Evolutionary conservation across 805 yeast species (phyloP), one percentile per base, ranked within the genome.

Genomic region (Lachancea meyersii): DNA sequence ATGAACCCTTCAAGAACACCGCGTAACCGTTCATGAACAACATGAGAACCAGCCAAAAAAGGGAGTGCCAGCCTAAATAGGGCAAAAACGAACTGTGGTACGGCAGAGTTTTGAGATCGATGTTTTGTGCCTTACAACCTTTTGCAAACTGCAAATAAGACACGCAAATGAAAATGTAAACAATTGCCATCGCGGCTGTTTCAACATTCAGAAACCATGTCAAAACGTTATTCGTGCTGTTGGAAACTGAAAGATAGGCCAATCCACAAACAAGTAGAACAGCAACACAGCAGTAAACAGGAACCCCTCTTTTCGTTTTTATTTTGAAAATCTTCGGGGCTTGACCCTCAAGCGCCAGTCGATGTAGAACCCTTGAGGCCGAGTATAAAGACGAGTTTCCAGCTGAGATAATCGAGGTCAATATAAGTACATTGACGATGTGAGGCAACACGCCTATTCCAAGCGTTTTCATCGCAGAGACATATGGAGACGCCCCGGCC

Each of bases 21-120:
- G 75, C 79, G 57, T 79, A 83, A 43, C 89, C 89, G 52, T 82
- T 82, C n/a, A 88, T 81, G n/a, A n/a, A n/a, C 38, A 83, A 40
- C 22, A 80, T 65, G 40, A 83, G 54, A n/a, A 83, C 23, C 11
- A 24, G n/a, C n/a, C 31, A 20, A 32, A 39, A 34, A 37, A 62
- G 26, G 65, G 50, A 34, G 76, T 61, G 10, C 73, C 68, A 39
- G 72, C 69, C 53, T 74, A 80, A n/a, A n/a, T n/a, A n/a, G n/a
- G 3, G 83, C 73, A 35, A 79, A 20, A 16, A 3, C 39, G 28
- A 6, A 82, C 72, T 49, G 63, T 72, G 68, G 67, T n/a, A 80
- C 5, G 82, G 72, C 26, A 75, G 68, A n/a, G n/a, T n/a, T 52
- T 82, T 71, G 41, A 75, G 79, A 46, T 63, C 60, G 43, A 79